phyloP scores from a whole-genome alignment of 2,329 filamentous ascomycete species.

The Sporothrix euskadiensis region DNA sequence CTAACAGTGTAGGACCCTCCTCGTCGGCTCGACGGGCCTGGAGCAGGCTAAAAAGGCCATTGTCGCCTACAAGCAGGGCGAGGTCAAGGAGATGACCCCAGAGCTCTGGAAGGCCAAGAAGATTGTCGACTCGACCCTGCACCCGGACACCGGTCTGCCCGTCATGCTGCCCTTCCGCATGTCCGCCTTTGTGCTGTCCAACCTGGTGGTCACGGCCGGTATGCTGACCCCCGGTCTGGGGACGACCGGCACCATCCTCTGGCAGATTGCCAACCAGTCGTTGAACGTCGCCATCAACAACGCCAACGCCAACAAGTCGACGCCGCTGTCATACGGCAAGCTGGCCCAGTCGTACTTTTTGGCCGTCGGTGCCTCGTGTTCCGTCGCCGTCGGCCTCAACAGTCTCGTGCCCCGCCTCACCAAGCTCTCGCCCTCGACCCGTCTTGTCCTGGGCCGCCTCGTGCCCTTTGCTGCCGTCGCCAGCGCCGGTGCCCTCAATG shows the following conservation, averaged over 20 bases:
- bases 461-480: slow-evolving; percentile 96
- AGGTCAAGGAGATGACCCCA: slow-evolving; percentile 76
- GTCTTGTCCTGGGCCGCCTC: slow-evolving; percentile 76
- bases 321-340: slow-evolving; percentile 75
- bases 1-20: slow-evolving; percentile 67
- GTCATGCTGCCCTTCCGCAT: slow-evolving; percentile 96
- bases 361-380: slow-evolving; percentile 89
- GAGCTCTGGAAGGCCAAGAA: slow-evolving; percentile 96
- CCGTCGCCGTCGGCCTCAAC: slow-evolving; percentile 89
- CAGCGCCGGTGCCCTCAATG: slow-evolving; percentile 86
- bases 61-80: slow-evolving; percentile 81
- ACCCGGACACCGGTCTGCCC: slow-evolving; percentile 90
- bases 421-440: slow-evolving; percentile 70
- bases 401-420: slow-evolving; percentile 83
- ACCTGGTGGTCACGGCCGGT: slow-evolving; percentile 89
- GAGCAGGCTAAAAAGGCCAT: slow-evolving; percentile 83
- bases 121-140: slow-evolving; percentile 91
- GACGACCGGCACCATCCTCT: slow-evolving; percentile 82
- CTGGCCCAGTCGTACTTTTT: slow-evolving; percentile 88
- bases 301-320: slow-evolving; percentile 97
- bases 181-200: slow-evolving; percentile 92
- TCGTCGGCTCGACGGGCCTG: slow-evolving; percentile 75
- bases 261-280: slow-evolving; percentile 96
- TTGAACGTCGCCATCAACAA: slow-evolving; percentile 98
- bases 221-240: slow-evolving; percentile 91